These are phyloP conservation scores for Croton laevigatus DNA, from an alignment of 441 rosid species.

Conservation along the genomic window DNA sequence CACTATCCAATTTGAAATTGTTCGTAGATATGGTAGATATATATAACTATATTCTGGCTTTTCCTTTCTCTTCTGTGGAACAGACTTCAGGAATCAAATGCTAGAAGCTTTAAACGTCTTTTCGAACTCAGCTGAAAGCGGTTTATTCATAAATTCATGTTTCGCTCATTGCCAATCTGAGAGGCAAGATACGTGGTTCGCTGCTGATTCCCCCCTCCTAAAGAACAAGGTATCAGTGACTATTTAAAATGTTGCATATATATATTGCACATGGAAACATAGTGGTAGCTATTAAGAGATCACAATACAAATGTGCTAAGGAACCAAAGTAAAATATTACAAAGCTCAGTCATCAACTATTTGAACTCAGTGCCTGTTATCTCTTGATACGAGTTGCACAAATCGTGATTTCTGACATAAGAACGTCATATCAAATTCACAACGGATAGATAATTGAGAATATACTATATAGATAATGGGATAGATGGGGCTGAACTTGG, in stretches of 20 bases:
- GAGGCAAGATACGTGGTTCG: constrained; percentile 95
- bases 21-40: neutral
- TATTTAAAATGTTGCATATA: too few species aligned
- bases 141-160: constrained; percentile 86
- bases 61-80: constrained; percentile 19
- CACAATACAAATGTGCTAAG: too few species aligned
- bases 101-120: constrained; percentile 55
- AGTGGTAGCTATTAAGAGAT: too few species aligned
- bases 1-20: neutral
- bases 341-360: too few species aligned
- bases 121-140: constrained; percentile 57
- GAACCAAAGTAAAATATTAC: too few species aligned
- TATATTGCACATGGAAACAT: too few species aligned
- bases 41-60: neutral
- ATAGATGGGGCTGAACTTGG: too few species aligned
- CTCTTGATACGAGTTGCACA: too few species aligned
- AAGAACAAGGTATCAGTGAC: constrained; percentile 50
- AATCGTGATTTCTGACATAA: neutral
- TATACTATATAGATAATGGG: too few species aligned
- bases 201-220: constrained; percentile 72
- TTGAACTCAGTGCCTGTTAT: too few species aligned
- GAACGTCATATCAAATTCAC: too few species aligned
- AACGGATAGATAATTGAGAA: too few species aligned
- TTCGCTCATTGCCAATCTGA: constrained; percentile 97
- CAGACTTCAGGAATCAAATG: constrained; percentile 89